Evolutionary conservation across 805 yeast genomes (phyloP), one percentile per base, ranked within the genome.

Genomic region (Wilhelminamyces savonicus): DNA sequence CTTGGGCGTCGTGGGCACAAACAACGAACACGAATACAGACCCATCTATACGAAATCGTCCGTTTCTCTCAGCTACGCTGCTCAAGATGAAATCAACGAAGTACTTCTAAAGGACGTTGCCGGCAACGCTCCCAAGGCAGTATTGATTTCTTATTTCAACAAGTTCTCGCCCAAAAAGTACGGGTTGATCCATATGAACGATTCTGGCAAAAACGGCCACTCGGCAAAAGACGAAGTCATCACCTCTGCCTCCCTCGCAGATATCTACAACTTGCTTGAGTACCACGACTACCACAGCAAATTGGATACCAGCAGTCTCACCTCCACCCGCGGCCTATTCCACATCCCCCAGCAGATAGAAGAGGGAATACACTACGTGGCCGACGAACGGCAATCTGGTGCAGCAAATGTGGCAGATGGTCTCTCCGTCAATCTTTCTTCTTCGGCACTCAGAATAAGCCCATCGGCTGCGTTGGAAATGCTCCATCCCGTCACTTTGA

Each of bases 261-360:
- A 48, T 22, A 29, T 58, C 7, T 54, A 56, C 39, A 54, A 52
- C 20, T 48, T 54, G 46, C 34, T 62, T 9, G 68, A 62, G 28
- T 52, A 44, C 24, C 47, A 46, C 24, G 57, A 53, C 16, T 47
- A 44, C 26, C 61, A 52, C 23, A 41, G 48, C 15, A 54, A 44
- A 21, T 34, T 56, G 9, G 41, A 39, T 12, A 39, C 46, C 1
- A 32, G 32, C 2, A 36, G 37, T 14, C 31, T 53, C 11, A 35
- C 43, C 1, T n/a, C n/a, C n/a, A n/a, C n/a, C n/a, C n/a, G n/a
- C n/a, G n/a, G n/a, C n/a, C n/a, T n/a, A n/a, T n/a, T n/a, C n/a
- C n/a, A n/a, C n/a, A n/a, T n/a, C n/a, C n/a, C n/a, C n/a, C 26
- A 30, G 28, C 9, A 11, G 7, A 26, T 18, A 12, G 23, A 23